phyloP scores from a whole-genome alignment of 2,329 filamentous ascomycete genomes.

The Penicillium verrucosum region DNA sequence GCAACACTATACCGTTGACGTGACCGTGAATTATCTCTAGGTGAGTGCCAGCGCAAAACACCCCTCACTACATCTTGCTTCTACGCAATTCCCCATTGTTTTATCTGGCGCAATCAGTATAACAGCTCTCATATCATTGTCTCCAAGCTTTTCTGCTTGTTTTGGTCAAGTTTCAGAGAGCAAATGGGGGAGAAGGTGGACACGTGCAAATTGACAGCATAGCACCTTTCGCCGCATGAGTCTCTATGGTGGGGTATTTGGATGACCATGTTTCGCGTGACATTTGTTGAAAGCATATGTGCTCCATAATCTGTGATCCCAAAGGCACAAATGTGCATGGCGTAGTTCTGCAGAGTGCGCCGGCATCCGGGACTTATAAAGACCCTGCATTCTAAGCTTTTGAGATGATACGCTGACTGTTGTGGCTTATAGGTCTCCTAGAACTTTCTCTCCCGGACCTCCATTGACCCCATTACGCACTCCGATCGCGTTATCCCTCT shows the following conservation, averaged over 20 bases:
- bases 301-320: background rate
- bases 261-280: background rate
- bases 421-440: background rate
- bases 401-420: background rate
- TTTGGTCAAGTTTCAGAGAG: background rate
- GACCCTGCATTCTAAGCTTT: background rate
- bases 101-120: background rate
- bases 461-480: too few relatives aligned
- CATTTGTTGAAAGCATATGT: background rate
- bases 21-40: background rate
- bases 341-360: slow-evolving; percentile 7
- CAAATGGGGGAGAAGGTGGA: slow-evolving; percentile 1
- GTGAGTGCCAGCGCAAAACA: slow-evolving; percentile 18
- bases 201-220: slow-evolving; percentile 12
- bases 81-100: background rate
- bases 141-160: background rate
- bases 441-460: background rate
- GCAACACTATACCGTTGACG: background rate
- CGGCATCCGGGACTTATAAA: background rate
- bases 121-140: background rate
- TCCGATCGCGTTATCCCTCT: background rate
- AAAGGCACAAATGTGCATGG: background rate
- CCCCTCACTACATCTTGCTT: slow-evolving; percentile 12
- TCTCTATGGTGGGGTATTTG: background rate
- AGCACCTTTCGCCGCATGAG: background rate